Percentiles rank a stretch among this genome's conserved stretches.
These are phyloP conservation scores for Penicillium angulare DNA, from an alignment of 495 filamentous ascomycete species.

Conservation along the genomic window DNA sequence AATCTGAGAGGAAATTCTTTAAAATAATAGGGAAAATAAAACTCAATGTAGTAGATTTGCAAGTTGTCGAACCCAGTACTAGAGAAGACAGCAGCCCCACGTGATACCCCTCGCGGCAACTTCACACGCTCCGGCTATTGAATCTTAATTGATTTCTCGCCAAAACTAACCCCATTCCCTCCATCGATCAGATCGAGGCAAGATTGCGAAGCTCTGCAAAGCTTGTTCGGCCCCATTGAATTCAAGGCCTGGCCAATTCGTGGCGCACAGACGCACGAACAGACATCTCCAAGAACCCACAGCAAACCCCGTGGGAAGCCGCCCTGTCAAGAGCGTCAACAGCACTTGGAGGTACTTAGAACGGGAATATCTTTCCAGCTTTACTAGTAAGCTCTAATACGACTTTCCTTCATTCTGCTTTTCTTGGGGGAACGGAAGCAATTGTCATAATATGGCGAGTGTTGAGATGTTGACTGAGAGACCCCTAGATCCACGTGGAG, in stretches of 20 bases:
- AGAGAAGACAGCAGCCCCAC: not conserved
- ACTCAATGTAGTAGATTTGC: not conserved
- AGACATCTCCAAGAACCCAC: not conserved
- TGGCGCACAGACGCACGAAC: not conserved
- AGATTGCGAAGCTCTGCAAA: not conserved
- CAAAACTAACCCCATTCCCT: not conserved
- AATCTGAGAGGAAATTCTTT: no score
- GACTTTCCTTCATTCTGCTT: not conserved
- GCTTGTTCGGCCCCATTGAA: slow-evolving; percentile 1
- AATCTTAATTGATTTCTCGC: slow-evolving; percentile 8
- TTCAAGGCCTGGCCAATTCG: not conserved
- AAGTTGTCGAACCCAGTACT: not conserved
- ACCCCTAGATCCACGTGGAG: not conserved
- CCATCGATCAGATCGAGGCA: not conserved
- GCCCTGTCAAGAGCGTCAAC: no score
- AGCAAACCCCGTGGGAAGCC: no score
- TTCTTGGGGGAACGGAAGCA: not conserved
- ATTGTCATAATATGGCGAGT: not conserved
- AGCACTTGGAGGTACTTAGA: not conserved
- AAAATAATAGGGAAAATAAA: no score
- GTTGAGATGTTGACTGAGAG: not conserved
- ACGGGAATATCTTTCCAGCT: not conserved
- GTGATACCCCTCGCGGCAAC: not conserved
- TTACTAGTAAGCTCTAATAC: not conserved
- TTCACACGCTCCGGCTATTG: slow-evolving; percentile 11